Evolutionary conservation across 2,329 filamentous ascomycete species (phyloP), one percentile per base, ranked within the genome.

Genomic region (Diaporthe sp.): DNA sequence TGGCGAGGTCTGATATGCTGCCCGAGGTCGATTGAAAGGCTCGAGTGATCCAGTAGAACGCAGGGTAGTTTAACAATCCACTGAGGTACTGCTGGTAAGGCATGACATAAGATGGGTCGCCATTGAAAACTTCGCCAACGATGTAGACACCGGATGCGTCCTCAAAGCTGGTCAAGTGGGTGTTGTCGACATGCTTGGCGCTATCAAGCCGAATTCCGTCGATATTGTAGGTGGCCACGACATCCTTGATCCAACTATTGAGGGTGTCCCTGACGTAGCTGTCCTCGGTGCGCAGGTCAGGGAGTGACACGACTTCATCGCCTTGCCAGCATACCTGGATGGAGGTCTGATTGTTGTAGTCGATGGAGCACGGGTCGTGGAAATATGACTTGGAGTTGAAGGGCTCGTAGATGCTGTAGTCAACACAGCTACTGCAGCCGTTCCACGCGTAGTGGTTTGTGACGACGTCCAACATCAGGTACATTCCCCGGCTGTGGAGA

Each of bases 391-490:
- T 79, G 28, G 85, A 83, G 77, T 90, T 87, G 81, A 92, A 92
- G 0, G 91, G 90, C 34, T 84, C 83, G 78, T 90, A 88, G 13
- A 83, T 79, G 75, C 84, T 85, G 80, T 92, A 92, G 81, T 92
- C 87, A 53, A 92, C 86, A 6, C 84, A 83, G 42, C 78, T 76
- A 0, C 83, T 82, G n/a, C 84, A 82, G 34, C 90, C 89, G 42
- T 84, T 81, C 80, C 87, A 91, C n/a, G 83, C 89, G 80, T 88
- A 88, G 79, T 92, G 89, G 80, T 92, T 91, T 10, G 87, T 86
- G 3, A 92, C 90, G 1, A 92, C 83, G 76, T 92, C 90, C 3
- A 92, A 85, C 90, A 92, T 92, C 51, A 77, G 63, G 25, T 77
- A 77, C 90, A 92, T 92, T 61, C 84, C 86, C 5, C 89, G 85